Percentiles rank a stretch among this genome's conserved stretches.
phyloP scores from a whole-genome alignment of 371 early-diverging fungal species.

The Mortierella sp. region DNA sequence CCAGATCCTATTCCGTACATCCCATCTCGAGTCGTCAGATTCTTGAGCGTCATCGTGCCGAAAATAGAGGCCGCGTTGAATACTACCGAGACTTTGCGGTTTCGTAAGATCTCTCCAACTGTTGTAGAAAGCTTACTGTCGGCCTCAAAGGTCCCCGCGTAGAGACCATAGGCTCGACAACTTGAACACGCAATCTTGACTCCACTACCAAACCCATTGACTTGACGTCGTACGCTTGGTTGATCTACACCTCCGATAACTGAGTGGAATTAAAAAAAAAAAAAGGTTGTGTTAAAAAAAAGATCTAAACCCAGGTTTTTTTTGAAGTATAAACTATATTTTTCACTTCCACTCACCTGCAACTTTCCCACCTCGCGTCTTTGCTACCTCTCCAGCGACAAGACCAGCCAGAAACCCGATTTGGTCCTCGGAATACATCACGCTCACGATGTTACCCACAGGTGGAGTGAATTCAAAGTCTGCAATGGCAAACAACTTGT shows the following conservation, averaged over 20 bases:
- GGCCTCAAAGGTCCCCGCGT: conserved; percentile 43
- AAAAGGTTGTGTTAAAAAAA: too few relatives aligned
- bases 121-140: conserved; percentile 16
- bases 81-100: conserved; percentile 43
- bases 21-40: conserved; percentile 42
- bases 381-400: conserved; percentile 54
- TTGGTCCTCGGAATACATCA: conserved; percentile 55
- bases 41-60: conserved; percentile 49
- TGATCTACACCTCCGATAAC: conserved; percentile 56
- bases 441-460: conserved; percentile 50
- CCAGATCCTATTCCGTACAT: conserved; percentile 52
- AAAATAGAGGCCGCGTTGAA: conserved; percentile 54
- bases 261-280: too few relatives aligned
- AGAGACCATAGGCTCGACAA: conserved; percentile 44
- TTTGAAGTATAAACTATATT: not conserved
- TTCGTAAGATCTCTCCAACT: conserved; percentile 11
- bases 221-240: conserved; percentile 46
- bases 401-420: conserved; percentile 54
- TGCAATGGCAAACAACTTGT: conserved; percentile 53
- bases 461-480: conserved; percentile 56
- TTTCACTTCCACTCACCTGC: conserved; percentile 43
- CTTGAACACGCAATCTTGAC: conserved; percentile 42
- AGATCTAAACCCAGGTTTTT: too few relatives aligned
- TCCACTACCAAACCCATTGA: conserved; percentile 55
- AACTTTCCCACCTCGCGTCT: conserved; percentile 40